Percentiles rank a stretch among this genome's conserved stretches.
phyloP scores from a whole-genome alignment of 345 rosid species.

The Litchi chinensis region DNA sequence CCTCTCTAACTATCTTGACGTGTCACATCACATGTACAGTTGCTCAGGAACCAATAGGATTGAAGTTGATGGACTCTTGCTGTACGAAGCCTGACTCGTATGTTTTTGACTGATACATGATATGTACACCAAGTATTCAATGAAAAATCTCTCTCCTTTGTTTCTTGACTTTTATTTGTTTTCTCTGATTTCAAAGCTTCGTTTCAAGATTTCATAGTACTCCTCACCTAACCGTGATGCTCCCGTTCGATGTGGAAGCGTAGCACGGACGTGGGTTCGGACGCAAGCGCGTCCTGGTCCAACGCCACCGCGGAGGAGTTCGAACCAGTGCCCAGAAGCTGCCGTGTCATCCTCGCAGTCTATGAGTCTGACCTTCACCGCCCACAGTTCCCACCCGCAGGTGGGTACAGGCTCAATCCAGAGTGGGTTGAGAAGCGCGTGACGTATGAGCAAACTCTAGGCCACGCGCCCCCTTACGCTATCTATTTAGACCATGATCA shows the following conservation, averaged over 20 bases:
- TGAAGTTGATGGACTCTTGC: too few species aligned
- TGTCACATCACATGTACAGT: too few species aligned
- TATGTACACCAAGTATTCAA: too few species aligned
- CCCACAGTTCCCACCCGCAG: slow-evolving; percentile 55
- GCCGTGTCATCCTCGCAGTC: slow-evolving; percentile 76
- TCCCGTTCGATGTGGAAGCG: slow-evolving; percentile 94
- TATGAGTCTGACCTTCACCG: slow-evolving; percentile 66
- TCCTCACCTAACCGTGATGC: slow-evolving; percentile 29
- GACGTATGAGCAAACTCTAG: slow-evolving; percentile 59
- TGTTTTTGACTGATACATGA: too few species aligned
- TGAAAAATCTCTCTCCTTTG: too few species aligned
- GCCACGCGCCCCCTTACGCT: slow-evolving; percentile 77
- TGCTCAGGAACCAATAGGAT: too few species aligned
- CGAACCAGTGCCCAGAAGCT: slow-evolving; percentile 76
- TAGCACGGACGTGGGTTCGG: slow-evolving; percentile 76
- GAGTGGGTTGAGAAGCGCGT: slow-evolving; percentile 70
- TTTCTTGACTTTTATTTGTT: too few species aligned
- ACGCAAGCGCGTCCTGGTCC: slow-evolving; percentile 81
- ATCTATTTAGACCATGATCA: slow-evolving; percentile 68
- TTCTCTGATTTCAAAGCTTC: too few species aligned
- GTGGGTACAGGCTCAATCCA: slow-evolving; percentile 68
- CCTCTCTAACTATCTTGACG: too few species aligned
- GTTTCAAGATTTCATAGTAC: too few species aligned
- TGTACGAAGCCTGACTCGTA: too few species aligned
- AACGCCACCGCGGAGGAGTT: slow-evolving; percentile 71